These are phyloP conservation scores for Boletus rubropictus DNA, from an alignment of 768 basidiomycete species.

Conservation along the genomic window DNA sequence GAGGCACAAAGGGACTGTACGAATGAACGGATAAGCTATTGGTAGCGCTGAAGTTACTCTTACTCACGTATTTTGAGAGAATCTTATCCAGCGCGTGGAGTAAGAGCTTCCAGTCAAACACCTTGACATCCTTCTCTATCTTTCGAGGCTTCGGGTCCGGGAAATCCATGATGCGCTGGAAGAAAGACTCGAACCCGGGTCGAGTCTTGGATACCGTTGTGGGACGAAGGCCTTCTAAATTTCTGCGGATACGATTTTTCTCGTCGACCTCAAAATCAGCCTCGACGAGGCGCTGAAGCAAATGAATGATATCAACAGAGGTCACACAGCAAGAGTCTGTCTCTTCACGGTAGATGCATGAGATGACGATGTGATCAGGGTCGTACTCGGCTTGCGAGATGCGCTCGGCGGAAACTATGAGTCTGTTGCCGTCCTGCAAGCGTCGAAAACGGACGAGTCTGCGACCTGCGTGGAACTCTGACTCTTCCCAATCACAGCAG, in stretches of 20 bases:
- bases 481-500: conserved; percentile 52
- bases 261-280: conserved; percentile 85
- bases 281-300: conserved; percentile 75
- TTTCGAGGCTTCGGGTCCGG: conserved; percentile 91
- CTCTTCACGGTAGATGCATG: conserved; percentile 87
- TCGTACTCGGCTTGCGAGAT: conserved; percentile 70
- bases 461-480: conserved; percentile 65
- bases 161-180: conserved; percentile 94
- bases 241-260: conserved; percentile 93
- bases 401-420: conserved; percentile 74
- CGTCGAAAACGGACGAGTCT: conserved; percentile 85
- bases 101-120: conserved; percentile 72
- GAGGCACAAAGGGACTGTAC: conserved; percentile 45
- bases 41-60: neutral
- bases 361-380: conserved; percentile 77
- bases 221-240: conserved; percentile 88
- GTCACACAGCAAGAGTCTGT: conserved; percentile 79
- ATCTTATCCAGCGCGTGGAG: conserved; percentile 73
- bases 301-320: conserved; percentile 91
- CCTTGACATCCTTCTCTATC: conserved; percentile 95
- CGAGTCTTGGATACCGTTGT: conserved; percentile 87
- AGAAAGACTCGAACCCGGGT: conserved; percentile 75
- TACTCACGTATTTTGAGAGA: conserved; percentile 75
- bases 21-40: conserved; percentile 1
- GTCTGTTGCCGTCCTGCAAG: conserved; percentile 65